Conservation (phyloP, 352 stramenopile species). For the Sclerospora graminicola region DNA sequence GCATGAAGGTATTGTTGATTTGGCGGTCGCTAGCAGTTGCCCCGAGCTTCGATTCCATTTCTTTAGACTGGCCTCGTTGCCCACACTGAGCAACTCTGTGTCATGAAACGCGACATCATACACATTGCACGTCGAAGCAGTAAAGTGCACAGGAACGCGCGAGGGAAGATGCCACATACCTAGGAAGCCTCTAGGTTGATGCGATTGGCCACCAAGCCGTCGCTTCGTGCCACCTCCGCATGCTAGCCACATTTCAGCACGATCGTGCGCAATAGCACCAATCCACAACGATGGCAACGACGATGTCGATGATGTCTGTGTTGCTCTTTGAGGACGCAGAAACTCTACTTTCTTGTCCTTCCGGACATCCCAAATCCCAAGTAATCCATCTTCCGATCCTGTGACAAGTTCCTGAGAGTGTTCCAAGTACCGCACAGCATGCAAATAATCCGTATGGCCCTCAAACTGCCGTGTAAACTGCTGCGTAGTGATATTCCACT, state of each 20-base stretch:
- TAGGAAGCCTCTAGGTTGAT: constrained; percentile 33
- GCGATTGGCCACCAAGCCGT: constrained; percentile 7
- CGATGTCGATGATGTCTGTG: neutral
- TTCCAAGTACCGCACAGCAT: constrained; percentile 48
- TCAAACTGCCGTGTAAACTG: constrained; percentile 42
- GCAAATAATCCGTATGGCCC: constrained; percentile 54
- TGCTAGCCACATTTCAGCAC: constrained; percentile 65
- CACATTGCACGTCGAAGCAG: constrained; percentile 45
- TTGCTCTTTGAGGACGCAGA: constrained; percentile 32
- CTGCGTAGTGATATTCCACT: constrained; percentile 44
- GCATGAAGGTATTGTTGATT: constrained; percentile 40
- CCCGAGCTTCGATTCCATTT: constrained; percentile 74
- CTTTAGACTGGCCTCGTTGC: constrained; percentile 50
- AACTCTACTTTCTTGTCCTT: constrained; percentile 38
- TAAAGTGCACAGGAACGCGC: constrained; percentile 56
- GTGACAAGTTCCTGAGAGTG: constrained; percentile 67
- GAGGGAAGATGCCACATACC: constrained; percentile 75
- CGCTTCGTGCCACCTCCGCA: constrained; percentile 41
- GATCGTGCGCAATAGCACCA: constrained; percentile 47
- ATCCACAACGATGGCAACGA: constrained; percentile 31
- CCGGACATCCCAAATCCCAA: constrained; percentile 72
- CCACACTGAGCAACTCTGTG: constrained; percentile 60
- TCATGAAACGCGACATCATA: constrained; percentile 63
- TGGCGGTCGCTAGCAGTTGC: constrained; percentile 38
- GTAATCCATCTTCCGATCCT: constrained; percentile 53